A percentile compares a stretch with the other conserved stretches of the same genome.
phyloP scores from a whole-genome alignment of 352 stramenopile genomes.

The Phytophthora citricola region DNA sequence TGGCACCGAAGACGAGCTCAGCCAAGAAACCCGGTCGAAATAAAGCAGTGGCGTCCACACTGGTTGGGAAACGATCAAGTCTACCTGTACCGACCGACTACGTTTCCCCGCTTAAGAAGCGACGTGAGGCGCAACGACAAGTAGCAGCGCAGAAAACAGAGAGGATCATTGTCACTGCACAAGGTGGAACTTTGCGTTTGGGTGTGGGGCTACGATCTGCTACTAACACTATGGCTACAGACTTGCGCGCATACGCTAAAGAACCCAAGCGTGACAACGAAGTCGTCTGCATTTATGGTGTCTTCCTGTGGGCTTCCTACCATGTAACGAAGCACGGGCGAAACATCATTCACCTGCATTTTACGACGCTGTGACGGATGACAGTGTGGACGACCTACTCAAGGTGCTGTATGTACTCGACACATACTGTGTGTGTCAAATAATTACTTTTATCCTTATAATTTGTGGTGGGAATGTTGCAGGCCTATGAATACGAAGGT shows the following conservation, averaged over 20 bases:
- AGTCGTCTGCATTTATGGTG: background rate
- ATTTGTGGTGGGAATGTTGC: background rate
- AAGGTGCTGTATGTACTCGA: background rate
- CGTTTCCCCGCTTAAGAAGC: background rate
- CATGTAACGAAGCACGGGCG: constrained; percentile 1
- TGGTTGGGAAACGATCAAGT: background rate
- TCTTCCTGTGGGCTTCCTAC: constrained; percentile 5
- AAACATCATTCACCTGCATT: constrained; percentile 3
- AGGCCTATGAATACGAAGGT: background rate
- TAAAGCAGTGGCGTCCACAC: background rate
- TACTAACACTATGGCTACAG: background rate
- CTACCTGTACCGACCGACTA: background rate
- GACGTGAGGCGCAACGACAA: background rate
- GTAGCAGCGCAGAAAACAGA: background rate
- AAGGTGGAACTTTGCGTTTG: background rate
- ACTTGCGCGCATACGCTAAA: background rate
- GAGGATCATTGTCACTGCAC: background rate
- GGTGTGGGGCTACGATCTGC: too few relatives aligned
- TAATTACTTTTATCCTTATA: background rate
- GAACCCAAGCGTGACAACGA: background rate
- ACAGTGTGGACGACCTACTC: background rate
- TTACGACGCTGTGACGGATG: background rate
- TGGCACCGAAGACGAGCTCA: background rate
- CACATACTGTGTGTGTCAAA: too few relatives aligned
- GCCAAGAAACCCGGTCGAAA: background rate